A percentile compares a stretch with the other conserved stretches of the same genome.
These are phyloP conservation scores for Podospora tetraspora DNA, from an alignment of 495 filamentous ascomycete genomes.

Conservation along the genomic window DNA sequence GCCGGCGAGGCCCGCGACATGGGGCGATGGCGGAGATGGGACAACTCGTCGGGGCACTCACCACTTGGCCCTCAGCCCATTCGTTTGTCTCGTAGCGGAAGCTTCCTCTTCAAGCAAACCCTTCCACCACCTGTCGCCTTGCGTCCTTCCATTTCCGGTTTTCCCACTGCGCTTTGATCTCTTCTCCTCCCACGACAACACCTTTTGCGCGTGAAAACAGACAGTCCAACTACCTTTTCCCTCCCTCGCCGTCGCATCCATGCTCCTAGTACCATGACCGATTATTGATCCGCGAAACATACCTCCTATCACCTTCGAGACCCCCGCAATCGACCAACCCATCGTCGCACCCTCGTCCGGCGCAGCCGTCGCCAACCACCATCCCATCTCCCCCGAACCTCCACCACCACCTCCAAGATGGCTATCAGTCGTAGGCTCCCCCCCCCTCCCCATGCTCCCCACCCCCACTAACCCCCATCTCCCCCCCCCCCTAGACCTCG, in stretches of 20 bases:
- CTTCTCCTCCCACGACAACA: neutral
- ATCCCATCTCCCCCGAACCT: neutral
- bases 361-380: neutral
- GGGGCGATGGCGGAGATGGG: neutral
- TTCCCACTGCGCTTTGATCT: neutral
- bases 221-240: neutral
- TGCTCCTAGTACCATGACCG: neutral
- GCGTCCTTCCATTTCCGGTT: neutral
- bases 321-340: neutral
- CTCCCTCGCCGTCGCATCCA: neutral
- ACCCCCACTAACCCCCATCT: neutral
- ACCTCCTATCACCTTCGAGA: neutral
- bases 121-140: neutral
- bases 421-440: constrained; percentile 16
- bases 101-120: neutral
- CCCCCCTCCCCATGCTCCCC: too few relatives aligned
- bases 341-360: neutral
- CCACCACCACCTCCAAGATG: constrained; percentile 10
- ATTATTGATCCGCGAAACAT: neutral
- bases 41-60: neutral
- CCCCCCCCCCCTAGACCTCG: constrained; percentile 23
- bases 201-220: neutral
- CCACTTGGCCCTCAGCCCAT: neutral
- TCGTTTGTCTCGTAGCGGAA: neutral
- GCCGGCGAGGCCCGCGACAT: too few relatives aligned